Percentiles rank a stretch among this genome's conserved stretches.
Evolutionary conservation across 2,329 filamentous ascomycete genomes (phyloP).

Genomic region (Talaromyces piceae): DNA sequence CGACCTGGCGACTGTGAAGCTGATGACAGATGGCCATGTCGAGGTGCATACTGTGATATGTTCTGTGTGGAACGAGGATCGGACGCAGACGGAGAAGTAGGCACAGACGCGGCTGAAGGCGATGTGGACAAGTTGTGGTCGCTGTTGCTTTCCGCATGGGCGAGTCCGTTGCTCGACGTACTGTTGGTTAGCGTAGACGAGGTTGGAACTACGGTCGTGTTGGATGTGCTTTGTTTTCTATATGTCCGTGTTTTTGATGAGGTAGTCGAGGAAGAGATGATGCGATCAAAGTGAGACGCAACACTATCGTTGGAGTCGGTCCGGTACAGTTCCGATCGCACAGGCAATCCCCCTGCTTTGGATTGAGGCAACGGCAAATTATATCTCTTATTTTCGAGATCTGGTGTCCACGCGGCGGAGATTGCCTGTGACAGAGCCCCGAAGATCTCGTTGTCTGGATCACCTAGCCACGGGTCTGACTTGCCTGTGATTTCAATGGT

Average conservation of each 20-base stretch:
- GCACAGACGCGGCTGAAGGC: constrained; percentile 6
- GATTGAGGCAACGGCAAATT: constrained; percentile 25
- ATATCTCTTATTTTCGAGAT: constrained; percentile 23
- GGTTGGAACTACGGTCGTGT: constrained; percentile 23
- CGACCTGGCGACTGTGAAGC: background rate
- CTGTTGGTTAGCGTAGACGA: constrained; percentile 34
- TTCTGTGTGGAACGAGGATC: background rate
- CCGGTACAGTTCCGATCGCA: constrained; percentile 20
- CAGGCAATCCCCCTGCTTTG: constrained; percentile 12
- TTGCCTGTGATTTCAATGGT: constrained; percentile 82
- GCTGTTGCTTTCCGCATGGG: background rate
- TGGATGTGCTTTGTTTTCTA: constrained; percentile 20
- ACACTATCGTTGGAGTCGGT: constrained; percentile 33
- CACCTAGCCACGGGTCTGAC: constrained; percentile 93
- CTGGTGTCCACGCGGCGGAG: constrained; percentile 67
- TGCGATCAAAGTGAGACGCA: constrained; percentile 32
- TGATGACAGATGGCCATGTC: background rate
- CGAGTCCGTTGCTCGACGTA: constrained; percentile 8
- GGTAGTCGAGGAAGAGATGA: constrained; percentile 32
- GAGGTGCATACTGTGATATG: background rate
- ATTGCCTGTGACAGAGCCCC: constrained; percentile 79
- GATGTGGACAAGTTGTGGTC: constrained; percentile 2
- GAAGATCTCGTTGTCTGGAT: constrained; percentile 86
- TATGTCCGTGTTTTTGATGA: constrained; percentile 24
- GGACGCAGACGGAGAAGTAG: no score